Evolutionary conservation across 352 stramenopile genomes (phyloP), one percentile per base, ranked within the genome.

Genomic region (Phytophthora cactorum): DNA sequence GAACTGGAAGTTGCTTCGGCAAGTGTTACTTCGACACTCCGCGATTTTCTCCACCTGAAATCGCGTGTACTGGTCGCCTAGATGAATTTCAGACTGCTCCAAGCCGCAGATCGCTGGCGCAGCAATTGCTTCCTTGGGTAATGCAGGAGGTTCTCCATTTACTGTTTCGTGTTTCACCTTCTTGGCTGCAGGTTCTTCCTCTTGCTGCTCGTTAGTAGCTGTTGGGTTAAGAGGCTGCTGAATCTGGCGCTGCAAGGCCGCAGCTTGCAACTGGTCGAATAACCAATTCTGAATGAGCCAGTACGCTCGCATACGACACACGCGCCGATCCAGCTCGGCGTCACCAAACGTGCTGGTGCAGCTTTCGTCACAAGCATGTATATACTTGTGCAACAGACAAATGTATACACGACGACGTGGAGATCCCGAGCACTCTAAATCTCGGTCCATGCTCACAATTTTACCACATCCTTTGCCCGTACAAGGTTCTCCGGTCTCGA

Each of bases 281-380:
- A 93, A 49, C 86, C 86, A 93, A 49, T 89, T 92, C 50, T 93
- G 86, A 29, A 93, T 72, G 2, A 93, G 70, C 86, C 83, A 92
- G 54, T 85, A 92, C 10, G 86, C 86, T 45, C 86, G 78, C 78
- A 93, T 87, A 0, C 57, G 60, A 44, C 86, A 93, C 50, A 93
- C 86, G 31, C 84, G 82, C 28, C 76, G 72, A 63, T 93, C 83
- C 14, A 89, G 65, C 47, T 89, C 82, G 0, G 81, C 68, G 41
- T 90, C 84, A 1, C 72, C 74, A 56, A 79, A 79, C 6, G 74
- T 72, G 59, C 86, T 93, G 3, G 86, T 93, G 32, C 86, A 93
- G 22, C 57, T 62, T 62, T 89, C 86, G 62, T 93, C 83, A 57
- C 86, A 93, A 2, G 86, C 83, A 52, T 93, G 86, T n/a, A 92